Base-by-base conservation (phyloP, 805 yeast genomes). In the Metschnikowia peoriensis region DNA sequence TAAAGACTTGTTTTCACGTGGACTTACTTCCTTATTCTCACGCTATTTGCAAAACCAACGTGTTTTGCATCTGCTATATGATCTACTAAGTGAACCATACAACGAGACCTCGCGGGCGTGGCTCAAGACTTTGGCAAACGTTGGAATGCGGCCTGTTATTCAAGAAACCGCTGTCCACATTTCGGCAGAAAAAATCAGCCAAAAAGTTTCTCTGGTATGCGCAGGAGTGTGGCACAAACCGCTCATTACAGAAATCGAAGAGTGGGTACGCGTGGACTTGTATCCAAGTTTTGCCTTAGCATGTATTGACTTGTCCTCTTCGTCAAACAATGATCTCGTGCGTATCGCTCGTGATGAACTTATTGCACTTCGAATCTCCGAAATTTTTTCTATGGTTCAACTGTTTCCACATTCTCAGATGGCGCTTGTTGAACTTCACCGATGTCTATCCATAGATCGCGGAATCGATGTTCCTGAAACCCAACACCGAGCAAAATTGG, bases 391-490 rank as follows among this genome's bases (percentile, higher is more conserved):
- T 29, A 77, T 89, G 28, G 80, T 88, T 0, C 55, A 71, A 0
- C 68, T 71, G 37, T 85, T 68, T 55, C 92, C 93, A 0, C 56
- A 62, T 3, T 78, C 89, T 0, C 61, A 63, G 10, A 67, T 73
- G 4, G 85, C 88, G 0, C 67, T 89, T 12, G 64, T 69, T 28
- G 96, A 89, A 57, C 65, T 89, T 17, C 77, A 80, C 51, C 66
- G 65, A 34, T 83, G 88, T 53, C 43, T 54, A 12, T 46, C 60
- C 44, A 46, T 61, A 32, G 63, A 64, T 7, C 54, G 59, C 41
- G 57, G 57, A 16, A 58, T 61, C 2, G 50, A 61, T 28, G 58
- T 58, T 29, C 61, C 66, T 6, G 71, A 65, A 49, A 62, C 73
- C 1, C 63, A 60, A 28, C 87, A 85, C 51, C 69, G 91, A 51